These are phyloP conservation scores for Paradendryphiella salina DNA, from an alignment of 2,329 filamentous ascomycete genomes.

Conservation along the genomic window DNA sequence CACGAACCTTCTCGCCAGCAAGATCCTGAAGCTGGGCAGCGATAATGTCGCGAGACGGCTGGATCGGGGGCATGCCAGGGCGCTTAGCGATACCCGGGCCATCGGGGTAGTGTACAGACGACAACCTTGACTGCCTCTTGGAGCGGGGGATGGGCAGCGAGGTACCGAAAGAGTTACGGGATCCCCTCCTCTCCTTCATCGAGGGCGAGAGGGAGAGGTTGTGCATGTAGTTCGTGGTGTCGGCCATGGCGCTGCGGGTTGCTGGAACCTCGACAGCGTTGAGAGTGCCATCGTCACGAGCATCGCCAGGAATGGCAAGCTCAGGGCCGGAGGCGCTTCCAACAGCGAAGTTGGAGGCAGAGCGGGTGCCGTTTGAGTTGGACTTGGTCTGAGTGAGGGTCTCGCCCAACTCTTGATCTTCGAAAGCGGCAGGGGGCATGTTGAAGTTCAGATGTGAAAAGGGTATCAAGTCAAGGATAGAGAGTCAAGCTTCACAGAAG, in stretches of 20 bases:
- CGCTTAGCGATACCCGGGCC: slow-evolving; percentile 54
- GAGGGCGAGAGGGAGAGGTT: slow-evolving; percentile 69
- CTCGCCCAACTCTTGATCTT: slow-evolving; percentile 59
- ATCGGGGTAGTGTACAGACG: slow-evolving; percentile 59
- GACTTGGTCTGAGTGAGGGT: slow-evolving; percentile 31
- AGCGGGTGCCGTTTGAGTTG: slow-evolving; percentile 23
- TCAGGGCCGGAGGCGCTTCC: slow-evolving; percentile 46
- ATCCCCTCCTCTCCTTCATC: slow-evolving; percentile 67
- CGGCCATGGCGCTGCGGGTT: slow-evolving; percentile 67
- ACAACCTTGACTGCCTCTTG: slow-evolving; percentile 69
- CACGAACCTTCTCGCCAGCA: slow-evolving; percentile 65
- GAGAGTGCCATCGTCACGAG: slow-evolving; percentile 40
- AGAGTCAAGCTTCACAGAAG: slow-evolving; percentile 11
- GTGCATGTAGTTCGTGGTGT: slow-evolving; percentile 72
- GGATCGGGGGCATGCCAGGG: slow-evolving; percentile 62
- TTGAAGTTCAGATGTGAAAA: slow-evolving; percentile 6
- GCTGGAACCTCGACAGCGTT: slow-evolving; percentile 70
- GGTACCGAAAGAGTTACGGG: slow-evolving; percentile 75
- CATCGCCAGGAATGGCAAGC: slow-evolving; percentile 39
- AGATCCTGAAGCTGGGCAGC: slow-evolving; percentile 72
- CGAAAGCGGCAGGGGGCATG: slow-evolving; percentile 58
- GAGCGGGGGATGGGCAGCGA: slow-evolving; percentile 72
- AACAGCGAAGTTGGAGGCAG: slow-evolving; percentile 22
- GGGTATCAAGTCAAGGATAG: slow-evolving; percentile 10
- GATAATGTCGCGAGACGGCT: slow-evolving; percentile 68